These are phyloP conservation scores for Populus trichocarpa DNA, from an alignment of 441 rosid genomes.

Conservation along the genomic window DNA sequence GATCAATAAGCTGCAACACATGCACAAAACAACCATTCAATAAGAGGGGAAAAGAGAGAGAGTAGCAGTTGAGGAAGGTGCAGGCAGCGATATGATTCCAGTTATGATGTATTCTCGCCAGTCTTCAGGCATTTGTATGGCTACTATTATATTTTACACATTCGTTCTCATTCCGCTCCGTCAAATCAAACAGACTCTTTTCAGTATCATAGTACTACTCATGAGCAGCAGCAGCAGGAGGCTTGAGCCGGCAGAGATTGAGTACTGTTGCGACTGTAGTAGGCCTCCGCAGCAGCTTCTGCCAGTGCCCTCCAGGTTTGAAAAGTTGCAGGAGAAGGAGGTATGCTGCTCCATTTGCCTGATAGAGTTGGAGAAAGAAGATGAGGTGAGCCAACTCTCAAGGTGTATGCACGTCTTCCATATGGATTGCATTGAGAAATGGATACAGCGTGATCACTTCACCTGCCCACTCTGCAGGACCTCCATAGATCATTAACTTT, in stretches of 20 bases:
- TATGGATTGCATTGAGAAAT: conserved; percentile 46
- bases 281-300: not conserved
- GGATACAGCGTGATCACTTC: conserved; percentile 50
- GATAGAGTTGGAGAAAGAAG: conserved; percentile 46
- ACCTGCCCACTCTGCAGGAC: conserved; percentile 80
- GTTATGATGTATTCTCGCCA: conserved; percentile 26
- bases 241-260: not conserved
- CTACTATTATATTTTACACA: conserved; percentile 48
- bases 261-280: not conserved
- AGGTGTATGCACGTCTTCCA: conserved; percentile 65
- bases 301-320: conserved; percentile 26
- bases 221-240: not conserved
- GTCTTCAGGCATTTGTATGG: conserved; percentile 38
- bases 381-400: conserved; percentile 42
- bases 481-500: conserved; percentile 1
- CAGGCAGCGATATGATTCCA: conserved; percentile 22
- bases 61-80: not conserved
- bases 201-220: conserved; percentile 13
- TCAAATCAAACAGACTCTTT: conserved; percentile 24
- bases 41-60: not conserved
- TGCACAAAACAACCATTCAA: not conserved
- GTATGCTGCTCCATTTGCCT: conserved; percentile 59
- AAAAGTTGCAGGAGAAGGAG: conserved; percentile 26
- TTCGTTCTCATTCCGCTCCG: conserved; percentile 45
- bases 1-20: not conserved